Conservation (phyloP, 108 stramenopile genomes). For the Pseudonitzschia multiseries region DNA sequence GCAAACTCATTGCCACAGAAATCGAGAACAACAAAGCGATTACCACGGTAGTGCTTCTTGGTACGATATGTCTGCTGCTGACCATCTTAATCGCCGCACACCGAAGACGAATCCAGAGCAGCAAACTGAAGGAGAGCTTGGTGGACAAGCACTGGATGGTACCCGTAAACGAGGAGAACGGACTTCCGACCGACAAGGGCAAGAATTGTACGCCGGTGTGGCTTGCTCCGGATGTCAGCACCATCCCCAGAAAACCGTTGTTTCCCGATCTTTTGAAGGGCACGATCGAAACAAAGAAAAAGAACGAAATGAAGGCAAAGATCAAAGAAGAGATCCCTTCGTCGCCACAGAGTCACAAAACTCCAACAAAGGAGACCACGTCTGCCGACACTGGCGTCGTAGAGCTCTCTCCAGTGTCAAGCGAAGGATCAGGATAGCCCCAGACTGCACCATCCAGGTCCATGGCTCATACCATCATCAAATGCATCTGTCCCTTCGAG, state of each 20-base stretch:
- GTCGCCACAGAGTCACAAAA: background rate
- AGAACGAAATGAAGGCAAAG: background rate
- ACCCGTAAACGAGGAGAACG: conserved; percentile 14
- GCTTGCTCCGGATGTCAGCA: conserved; percentile 21
- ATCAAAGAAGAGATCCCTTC: background rate
- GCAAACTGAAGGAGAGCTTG: conserved; percentile 12
- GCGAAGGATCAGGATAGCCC: background rate
- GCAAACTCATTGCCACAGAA: background rate
- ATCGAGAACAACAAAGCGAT: background rate
- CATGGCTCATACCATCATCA: background rate
- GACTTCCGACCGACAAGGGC: conserved; percentile 21
- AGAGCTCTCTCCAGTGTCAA: background rate
- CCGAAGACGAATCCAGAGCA: conserved; percentile 8
- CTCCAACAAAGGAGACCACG: background rate
- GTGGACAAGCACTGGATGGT: conserved; percentile 31
- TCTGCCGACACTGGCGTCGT: background rate
- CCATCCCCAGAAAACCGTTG: background rate
- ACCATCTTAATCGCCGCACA: background rate
- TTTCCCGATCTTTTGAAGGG: conserved; percentile 27
- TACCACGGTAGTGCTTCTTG: background rate
- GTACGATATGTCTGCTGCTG: background rate
- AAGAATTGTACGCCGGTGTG: conserved; percentile 18
- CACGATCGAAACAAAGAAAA: background rate
- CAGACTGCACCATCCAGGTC: background rate
- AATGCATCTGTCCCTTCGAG: conserved; percentile 1